Percentiles rank a stretch among this genome's conserved stretches.
These are phyloP conservation scores for Ramularia endophylla DNA, from an alignment of 2,329 filamentous ascomycete genomes.

Conservation along the genomic window DNA sequence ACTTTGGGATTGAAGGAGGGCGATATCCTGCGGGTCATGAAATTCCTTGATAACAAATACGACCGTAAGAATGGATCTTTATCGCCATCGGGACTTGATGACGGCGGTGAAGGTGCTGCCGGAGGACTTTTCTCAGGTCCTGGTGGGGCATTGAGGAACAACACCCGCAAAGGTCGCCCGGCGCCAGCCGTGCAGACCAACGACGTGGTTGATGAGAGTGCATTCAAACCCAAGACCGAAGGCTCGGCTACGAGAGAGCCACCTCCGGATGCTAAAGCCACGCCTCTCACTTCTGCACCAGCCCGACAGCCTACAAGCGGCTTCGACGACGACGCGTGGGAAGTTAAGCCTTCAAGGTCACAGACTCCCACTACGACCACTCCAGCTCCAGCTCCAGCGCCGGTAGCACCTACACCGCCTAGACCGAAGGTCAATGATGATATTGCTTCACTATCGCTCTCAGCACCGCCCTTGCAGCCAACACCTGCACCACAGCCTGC, in stretches of 20 bases:
- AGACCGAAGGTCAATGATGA: constrained; percentile 60
- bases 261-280: constrained; percentile 41
- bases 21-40: constrained; percentile 94
- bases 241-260: constrained; percentile 38
- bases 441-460: constrained; percentile 61
- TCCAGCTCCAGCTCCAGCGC: constrained; percentile 30
- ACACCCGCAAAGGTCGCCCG: constrained; percentile 86
- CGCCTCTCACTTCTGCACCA: constrained; percentile 45
- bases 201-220: constrained; percentile 81
- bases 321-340: constrained; percentile 97
- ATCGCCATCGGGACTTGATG: constrained; percentile 54
- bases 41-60: constrained; percentile 75
- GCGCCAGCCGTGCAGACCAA: constrained; percentile 79
- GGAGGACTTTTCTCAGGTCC: constrained; percentile 86
- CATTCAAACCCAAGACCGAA: constrained; percentile 60
- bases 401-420: constrained; percentile 33
- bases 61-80: constrained; percentile 46
- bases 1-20: constrained; percentile 92
- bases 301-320: constrained; percentile 47
- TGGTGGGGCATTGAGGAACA: constrained; percentile 85
- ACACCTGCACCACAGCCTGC: constrained; percentile 43
- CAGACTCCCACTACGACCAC: constrained; percentile 32
- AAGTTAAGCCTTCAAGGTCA: constrained; percentile 76
- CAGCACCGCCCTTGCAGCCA: constrained; percentile 54
- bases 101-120: constrained; percentile 48